Evolutionary conservation across 495 filamentous ascomycete genomes (phyloP).

Genomic region (Massariosphaeria phaeospora): DNA sequence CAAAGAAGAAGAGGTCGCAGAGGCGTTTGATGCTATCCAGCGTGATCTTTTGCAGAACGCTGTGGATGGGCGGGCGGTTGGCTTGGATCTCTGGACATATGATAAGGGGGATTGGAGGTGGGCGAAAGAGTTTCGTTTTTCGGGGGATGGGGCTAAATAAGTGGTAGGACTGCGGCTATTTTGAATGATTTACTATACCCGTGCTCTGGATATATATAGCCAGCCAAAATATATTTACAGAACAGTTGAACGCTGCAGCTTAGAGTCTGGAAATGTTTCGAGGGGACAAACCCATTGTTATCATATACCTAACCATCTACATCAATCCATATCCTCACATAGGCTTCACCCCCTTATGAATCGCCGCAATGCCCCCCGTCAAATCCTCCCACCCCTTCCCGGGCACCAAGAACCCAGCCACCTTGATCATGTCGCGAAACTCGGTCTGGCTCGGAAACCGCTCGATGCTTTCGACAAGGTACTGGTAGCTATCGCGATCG

Average conservation of each 20-base stretch:
- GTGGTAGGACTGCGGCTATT: neutral
- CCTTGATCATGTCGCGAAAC: slow-evolving; percentile 80
- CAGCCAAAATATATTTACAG: too few relatives aligned
- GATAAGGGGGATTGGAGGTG: slow-evolving; percentile 20
- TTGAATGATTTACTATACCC: neutral
- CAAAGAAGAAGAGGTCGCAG: slow-evolving; percentile 4
- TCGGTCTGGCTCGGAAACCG: slow-evolving; percentile 78
- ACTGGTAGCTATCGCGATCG: slow-evolving; percentile 95
- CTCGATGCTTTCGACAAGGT: slow-evolving; percentile 97
- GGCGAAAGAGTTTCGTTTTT: slow-evolving; percentile 13
- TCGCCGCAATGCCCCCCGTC: slow-evolving; percentile 85
- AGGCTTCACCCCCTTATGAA: slow-evolving; percentile 95
- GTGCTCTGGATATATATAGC: too few relatives aligned
- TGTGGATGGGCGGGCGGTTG: neutral
- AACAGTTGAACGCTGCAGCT: too few relatives aligned
- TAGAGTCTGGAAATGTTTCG: too few relatives aligned
- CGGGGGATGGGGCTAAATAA: neutral
- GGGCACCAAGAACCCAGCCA: slow-evolving; percentile 81
- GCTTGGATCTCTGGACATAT: slow-evolving; percentile 22
- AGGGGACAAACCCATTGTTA: too few relatives aligned
- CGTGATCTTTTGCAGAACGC: neutral
- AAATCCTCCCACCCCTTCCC: slow-evolving; percentile 81
- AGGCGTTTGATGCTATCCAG: slow-evolving; percentile 4
- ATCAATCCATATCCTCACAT: too few relatives aligned
- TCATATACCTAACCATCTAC: too few relatives aligned